These are phyloP conservation scores for Alternaria tenuissima DNA, from an alignment of 2,329 filamentous ascomycete genomes.

Conservation along the genomic window DNA sequence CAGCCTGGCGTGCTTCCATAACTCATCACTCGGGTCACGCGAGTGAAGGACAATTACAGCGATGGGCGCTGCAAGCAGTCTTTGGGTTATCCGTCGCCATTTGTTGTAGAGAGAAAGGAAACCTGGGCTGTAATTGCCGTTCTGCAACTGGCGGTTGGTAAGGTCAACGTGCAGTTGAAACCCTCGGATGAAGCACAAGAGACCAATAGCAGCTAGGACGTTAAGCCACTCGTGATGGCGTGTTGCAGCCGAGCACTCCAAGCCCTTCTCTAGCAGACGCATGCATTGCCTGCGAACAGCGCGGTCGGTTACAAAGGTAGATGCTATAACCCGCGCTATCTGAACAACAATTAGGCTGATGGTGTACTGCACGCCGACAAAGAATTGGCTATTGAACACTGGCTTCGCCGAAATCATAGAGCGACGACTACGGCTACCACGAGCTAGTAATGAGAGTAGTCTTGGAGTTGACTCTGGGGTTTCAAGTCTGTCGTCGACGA, in stretches of 20 bases:
- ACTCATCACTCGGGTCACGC: background rate
- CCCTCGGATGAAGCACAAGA: conserved; percentile 3
- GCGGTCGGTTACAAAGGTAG: background rate
- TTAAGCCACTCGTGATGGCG: background rate
- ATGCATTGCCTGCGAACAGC: background rate
- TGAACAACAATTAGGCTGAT: background rate
- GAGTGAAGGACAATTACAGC: conserved; percentile 4
- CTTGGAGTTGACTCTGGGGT: background rate
- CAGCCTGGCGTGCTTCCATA: background rate
- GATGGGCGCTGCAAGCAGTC: conserved; percentile 7
- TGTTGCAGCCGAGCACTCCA: conserved; percentile 4
- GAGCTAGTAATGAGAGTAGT: background rate
- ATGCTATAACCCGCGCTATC: background rate
- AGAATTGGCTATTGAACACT: background rate
- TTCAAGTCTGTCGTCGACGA: background rate
- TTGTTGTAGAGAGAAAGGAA: background rate
- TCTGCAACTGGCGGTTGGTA: background rate
- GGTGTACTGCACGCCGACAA: background rate
- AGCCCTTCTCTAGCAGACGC: background rate
- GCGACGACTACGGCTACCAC: background rate
- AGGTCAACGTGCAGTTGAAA: conserved; percentile 5
- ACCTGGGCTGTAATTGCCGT: conserved; percentile 6
- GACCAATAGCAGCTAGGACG: background rate
- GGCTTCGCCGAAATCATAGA: background rate
- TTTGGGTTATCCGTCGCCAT: background rate